phyloP scores from a whole-genome alignment of 495 filamentous ascomycete genomes.

The Thermochaetoides thermophila region DNA sequence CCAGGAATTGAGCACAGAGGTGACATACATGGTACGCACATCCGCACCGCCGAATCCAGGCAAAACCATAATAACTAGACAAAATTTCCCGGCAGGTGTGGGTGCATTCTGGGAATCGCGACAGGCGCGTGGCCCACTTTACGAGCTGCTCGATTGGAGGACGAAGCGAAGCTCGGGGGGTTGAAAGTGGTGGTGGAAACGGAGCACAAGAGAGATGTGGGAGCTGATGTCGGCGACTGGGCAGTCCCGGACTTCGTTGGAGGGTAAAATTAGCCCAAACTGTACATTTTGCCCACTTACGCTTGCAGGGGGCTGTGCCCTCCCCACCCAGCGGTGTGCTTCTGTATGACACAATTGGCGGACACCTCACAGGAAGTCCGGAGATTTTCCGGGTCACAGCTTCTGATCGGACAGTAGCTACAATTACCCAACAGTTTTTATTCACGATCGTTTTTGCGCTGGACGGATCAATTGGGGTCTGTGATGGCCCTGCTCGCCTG shows the following conservation, averaged over 20 bases:
- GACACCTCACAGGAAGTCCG: neutral
- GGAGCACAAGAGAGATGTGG: constrained; percentile 4
- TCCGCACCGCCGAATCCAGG: too few species aligned
- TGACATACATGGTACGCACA: too few species aligned
- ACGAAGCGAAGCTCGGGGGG: neutral
- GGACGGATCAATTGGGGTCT: neutral
- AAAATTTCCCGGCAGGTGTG: neutral
- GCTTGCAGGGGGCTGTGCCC: too few species aligned
- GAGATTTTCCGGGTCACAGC: neutral
- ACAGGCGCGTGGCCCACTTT: neutral
- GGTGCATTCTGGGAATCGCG: neutral
- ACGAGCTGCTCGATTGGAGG: neutral
- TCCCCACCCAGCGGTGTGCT: too few species aligned
- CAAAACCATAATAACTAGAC: too few species aligned
- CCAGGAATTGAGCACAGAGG: too few species aligned
- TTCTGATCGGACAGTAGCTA: neutral
- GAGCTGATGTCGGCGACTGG: too few species aligned
- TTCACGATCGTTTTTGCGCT: neutral
- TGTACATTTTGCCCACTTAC: constrained; percentile 4
- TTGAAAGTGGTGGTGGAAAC: neutral
- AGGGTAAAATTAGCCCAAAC: constrained; percentile 5
- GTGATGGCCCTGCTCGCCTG: neutral
- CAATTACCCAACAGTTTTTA: neutral
- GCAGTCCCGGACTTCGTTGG: neutral
- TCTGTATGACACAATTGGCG: too few species aligned